Evolutionary conservation across 2,329 filamentous ascomycete species (phyloP).

Genomic region (Penicillium sp.): DNA sequence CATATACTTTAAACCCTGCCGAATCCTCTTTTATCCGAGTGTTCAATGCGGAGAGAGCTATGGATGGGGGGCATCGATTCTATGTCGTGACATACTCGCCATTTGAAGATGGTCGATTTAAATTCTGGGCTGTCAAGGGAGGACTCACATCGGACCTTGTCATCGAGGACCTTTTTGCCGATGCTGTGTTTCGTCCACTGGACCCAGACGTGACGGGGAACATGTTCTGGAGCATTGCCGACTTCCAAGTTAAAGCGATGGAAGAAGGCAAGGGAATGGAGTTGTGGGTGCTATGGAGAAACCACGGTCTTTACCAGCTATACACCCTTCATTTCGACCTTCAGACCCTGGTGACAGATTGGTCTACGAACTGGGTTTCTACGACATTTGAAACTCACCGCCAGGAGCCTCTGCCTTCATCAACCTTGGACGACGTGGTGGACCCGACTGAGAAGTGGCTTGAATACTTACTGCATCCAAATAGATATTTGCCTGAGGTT

Average conservation of each 20-base stretch:
- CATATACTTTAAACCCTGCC: slow-evolving; percentile 74
- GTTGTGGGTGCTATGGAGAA: slow-evolving; percentile 80
- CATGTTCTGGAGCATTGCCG: slow-evolving; percentile 75
- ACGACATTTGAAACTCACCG: slow-evolving; percentile 61
- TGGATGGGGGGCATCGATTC: slow-evolving; percentile 51
- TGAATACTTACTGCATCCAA: slow-evolving; percentile 75
- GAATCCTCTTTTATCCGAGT: slow-evolving; percentile 75
- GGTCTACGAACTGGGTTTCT: slow-evolving; percentile 68
- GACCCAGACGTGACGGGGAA: slow-evolving; percentile 61
- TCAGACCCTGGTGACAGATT: slow-evolving; percentile 60
- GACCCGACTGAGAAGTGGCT: slow-evolving; percentile 84
- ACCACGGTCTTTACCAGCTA: slow-evolving; percentile 73
- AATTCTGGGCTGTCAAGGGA: slow-evolving; percentile 78
- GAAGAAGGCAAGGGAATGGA: slow-evolving; percentile 56
- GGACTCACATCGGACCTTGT: slow-evolving; percentile 57
- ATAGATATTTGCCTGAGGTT: slow-evolving; percentile 73
- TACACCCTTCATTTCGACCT: slow-evolving; percentile 71
- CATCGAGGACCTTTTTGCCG: slow-evolving; percentile 69
- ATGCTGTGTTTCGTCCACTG: slow-evolving; percentile 62
- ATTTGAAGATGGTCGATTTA: slow-evolving; percentile 83
- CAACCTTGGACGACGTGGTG: slow-evolving; percentile 62
- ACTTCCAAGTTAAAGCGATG: slow-evolving; percentile 63
- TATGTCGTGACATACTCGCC: slow-evolving; percentile 82
- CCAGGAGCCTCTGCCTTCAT: slow-evolving; percentile 53
- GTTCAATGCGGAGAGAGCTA: slow-evolving; percentile 55